Evolutionary conservation across 148 eudicot genomes (phyloP), one percentile per base, ranked within the genome.

Genomic region (Chenopodium formosanum): DNA sequence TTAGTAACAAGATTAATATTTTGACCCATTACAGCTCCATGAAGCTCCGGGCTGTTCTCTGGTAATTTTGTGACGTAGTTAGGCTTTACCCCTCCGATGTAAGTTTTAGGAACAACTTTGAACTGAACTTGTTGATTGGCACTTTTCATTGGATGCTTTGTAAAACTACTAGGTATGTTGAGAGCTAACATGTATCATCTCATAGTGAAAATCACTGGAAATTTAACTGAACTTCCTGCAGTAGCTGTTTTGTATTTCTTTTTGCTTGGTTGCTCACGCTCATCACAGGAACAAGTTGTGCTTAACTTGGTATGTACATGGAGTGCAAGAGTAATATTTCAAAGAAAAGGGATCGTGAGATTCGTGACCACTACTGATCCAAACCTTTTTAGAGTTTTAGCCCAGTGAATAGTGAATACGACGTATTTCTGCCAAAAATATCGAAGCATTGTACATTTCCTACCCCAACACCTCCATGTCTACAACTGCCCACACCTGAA

Each of bases 61-160:
- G 75, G 65, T 58, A 80, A 13, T 56, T 69, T 37, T 68, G 75
- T 82, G 63, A 78, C 78, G 14, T 77, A 70, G 68, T 20, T 23
- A 37, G 68, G 83, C 34, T 68, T 71, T 47, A 14, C 62, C 40
- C n/a, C 9, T 46, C 22, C 2, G 16, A 44, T 37, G 2, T 3
- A n/a, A 48, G 58, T 47, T 44, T 73, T 73, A 73, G 50, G n/a
- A 10, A 44, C 34, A 47, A 47, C 32, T 48, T 47, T 73, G 73
- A 69, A 69, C 22, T n/a, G 7, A 62, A 20, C 25, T 62, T 62
- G n/a, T 19, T 58, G 66, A 12, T 9, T 62, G 66, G 66, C 19
- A 19, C 44, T 40, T 40, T 40, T 40, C 44, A 40, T 40, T 50
- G 63, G 63, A 16, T 19, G 63, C 44, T 40, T 40, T 40, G 44